Percentiles rank a stretch among this genome's conserved stretches.
These are phyloP conservation scores for Simmondsia chinensis DNA, from an alignment of 148 eudicot genomes.

Conservation along the genomic window DNA sequence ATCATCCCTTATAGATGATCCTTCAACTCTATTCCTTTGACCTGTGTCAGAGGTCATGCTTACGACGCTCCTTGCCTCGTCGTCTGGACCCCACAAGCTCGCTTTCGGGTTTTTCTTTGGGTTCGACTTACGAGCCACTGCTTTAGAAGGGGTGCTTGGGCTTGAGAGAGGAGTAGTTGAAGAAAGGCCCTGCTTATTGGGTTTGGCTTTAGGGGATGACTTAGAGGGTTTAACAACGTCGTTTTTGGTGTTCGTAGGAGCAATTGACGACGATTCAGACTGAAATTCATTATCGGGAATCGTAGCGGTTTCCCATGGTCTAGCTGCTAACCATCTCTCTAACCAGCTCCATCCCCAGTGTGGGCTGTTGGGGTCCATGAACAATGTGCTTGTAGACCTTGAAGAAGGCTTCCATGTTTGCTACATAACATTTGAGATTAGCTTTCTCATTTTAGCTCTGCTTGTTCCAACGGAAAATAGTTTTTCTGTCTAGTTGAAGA, in stretches of 20 bases:
- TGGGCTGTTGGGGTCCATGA: slow-evolving; percentile 73
- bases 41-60: slow-evolving; percentile 51
- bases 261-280: no score
- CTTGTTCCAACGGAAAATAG: no score
- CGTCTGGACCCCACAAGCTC: slow-evolving; percentile 37
- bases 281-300: slow-evolving; percentile 28
- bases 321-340: slow-evolving; percentile 84
- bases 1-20: slow-evolving; percentile 56
- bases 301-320: slow-evolving; percentile 55
- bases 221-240: no score
- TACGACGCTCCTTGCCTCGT: slow-evolving; percentile 38
- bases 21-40: slow-evolving; percentile 51
- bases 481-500: no score
- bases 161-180: slow-evolving; percentile 34
- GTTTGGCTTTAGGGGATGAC: slow-evolving; percentile 28
- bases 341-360: slow-evolving; percentile 99
- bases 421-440: slow-evolving; percentile 47
- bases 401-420: slow-evolving; percentile 79
- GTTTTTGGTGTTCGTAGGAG: no score
- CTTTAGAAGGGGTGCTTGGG: slow-evolving; percentile 32
- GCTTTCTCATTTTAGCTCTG: no score
- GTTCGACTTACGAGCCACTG: slow-evolving; percentile 20
- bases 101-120: slow-evolving; percentile 26
- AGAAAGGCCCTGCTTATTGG: slow-evolving; percentile 24
- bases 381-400: slow-evolving; percentile 47